These are phyloP conservation scores for Colletotrichum somersetense DNA, from an alignment of 2,329 filamentous ascomycete genomes.

Conservation along the genomic window DNA sequence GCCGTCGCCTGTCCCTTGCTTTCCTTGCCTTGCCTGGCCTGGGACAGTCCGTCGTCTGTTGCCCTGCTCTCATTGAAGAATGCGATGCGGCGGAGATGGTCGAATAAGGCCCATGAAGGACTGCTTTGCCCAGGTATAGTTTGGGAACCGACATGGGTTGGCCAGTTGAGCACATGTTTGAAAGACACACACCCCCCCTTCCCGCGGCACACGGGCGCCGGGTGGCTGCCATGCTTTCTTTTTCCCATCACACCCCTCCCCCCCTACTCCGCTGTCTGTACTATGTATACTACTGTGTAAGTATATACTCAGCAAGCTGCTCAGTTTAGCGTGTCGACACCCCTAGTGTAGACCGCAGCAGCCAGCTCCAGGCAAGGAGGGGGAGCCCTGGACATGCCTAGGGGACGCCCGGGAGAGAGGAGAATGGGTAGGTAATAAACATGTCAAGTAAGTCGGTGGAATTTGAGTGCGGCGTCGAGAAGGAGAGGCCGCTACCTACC, in stretches of 20 bases:
- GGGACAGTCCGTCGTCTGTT: slow-evolving; percentile 35
- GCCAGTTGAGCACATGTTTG: slow-evolving; percentile 40
- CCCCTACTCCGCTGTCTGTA: too few species aligned
- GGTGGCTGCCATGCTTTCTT: slow-evolving; percentile 42
- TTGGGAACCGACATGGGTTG: slow-evolving; percentile 41
- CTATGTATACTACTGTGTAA: too few species aligned
- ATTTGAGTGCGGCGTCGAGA: slow-evolving; percentile 51
- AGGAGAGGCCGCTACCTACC: slow-evolving; percentile 45
- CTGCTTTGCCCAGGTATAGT: slow-evolving; percentile 38
- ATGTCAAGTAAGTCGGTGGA: slow-evolving; percentile 43
- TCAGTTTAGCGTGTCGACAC: slow-evolving; percentile 36
- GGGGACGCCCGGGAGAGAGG: neutral
- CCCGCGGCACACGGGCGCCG: slow-evolving; percentile 34
- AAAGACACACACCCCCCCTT: slow-evolving; percentile 32
- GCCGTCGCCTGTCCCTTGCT: slow-evolving; percentile 33
- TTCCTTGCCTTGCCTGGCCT: slow-evolving; percentile 24
- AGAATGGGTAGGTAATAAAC: slow-evolving; percentile 12
- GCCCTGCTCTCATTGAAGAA: slow-evolving; percentile 42
- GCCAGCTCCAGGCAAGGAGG: slow-evolving; percentile 18
- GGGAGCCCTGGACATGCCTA: slow-evolving; percentile 22
- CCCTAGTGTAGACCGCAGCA: slow-evolving; percentile 11
- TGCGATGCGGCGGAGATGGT: slow-evolving; percentile 41
- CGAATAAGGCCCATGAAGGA: slow-evolving; percentile 41
- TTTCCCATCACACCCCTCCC: slow-evolving; percentile 26
- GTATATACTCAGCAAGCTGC: slow-evolving; percentile 3